These are phyloP conservation scores for Ilyonectria mors-panacis DNA, from an alignment of 2,329 filamentous ascomycete species.

Conservation along the genomic window DNA sequence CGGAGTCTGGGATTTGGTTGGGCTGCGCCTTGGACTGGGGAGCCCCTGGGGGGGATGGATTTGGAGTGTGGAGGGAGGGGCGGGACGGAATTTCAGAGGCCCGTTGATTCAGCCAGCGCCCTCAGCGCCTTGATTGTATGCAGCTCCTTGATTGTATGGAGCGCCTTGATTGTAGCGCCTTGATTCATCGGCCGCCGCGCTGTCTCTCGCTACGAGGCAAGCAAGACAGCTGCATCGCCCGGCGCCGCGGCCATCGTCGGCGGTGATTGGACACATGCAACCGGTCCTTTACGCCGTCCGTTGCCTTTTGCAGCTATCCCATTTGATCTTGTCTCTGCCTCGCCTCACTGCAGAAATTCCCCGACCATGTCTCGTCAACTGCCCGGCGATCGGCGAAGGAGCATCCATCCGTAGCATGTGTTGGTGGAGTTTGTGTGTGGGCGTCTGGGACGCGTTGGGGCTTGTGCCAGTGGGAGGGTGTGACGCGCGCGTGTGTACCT, in stretches of 20 bases:
- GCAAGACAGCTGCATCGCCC: background rate
- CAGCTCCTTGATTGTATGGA: no score
- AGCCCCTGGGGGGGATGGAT: background rate
- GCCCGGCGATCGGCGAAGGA: background rate
- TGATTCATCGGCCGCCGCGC: background rate
- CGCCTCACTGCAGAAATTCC: background rate
- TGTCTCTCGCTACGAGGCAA: background rate
- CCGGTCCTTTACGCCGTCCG: background rate
- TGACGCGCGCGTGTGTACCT: constrained; percentile 26
- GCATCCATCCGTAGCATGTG: background rate
- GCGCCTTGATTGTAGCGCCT: no score
- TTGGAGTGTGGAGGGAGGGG: constrained; percentile 2
- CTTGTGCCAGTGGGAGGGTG: constrained; percentile 21
- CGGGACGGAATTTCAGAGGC: constrained; percentile 52
- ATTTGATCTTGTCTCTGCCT: background rate
- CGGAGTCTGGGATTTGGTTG: no score
- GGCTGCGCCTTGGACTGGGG: background rate
- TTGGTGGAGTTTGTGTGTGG: constrained; percentile 15
- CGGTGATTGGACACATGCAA: background rate
- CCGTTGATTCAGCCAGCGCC: constrained; percentile 30
- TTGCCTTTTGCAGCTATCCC: background rate
- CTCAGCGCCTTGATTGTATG: background rate
- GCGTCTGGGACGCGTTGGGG: constrained; percentile 22
- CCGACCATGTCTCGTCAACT: background rate
- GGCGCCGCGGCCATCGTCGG: no score